Percentiles rank a stretch among this genome's conserved stretches.
These are phyloP conservation scores for Curvularia verruculosa DNA, from an alignment of 2,329 filamentous ascomycete species.

Conservation along the genomic window DNA sequence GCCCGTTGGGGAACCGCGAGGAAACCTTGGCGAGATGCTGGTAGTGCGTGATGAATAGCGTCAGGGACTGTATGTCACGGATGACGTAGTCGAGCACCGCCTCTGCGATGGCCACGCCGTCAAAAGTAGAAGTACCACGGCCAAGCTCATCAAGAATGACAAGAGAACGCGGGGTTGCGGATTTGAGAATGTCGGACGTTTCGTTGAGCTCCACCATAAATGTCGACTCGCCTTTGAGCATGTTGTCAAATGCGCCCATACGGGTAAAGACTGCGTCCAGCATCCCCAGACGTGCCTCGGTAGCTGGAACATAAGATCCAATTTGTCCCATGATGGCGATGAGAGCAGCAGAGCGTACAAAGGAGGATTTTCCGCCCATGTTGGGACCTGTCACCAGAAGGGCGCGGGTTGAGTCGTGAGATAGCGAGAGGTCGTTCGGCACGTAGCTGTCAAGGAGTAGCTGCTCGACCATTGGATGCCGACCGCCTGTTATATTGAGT, in stretches of 20 bases:
- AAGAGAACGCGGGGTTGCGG: conserved; percentile 81
- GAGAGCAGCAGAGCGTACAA: conserved; percentile 89
- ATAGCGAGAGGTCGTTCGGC: conserved; percentile 80
- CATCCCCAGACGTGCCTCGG: conserved; percentile 74
- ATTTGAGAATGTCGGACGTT: conserved; percentile 87
- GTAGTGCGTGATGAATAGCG: conserved; percentile 97
- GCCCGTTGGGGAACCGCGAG: conserved; percentile 67
- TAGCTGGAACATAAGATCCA: conserved; percentile 89
- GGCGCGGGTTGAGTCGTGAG: conserved; percentile 63
- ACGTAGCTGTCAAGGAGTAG: conserved; percentile 86
- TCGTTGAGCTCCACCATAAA: conserved; percentile 99
- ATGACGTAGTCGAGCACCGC: conserved; percentile 88
- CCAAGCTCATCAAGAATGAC: conserved; percentile 96
- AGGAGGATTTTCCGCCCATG: conserved; percentile 99
- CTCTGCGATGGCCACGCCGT: conserved; percentile 94
- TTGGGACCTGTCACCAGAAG: conserved; percentile 95
- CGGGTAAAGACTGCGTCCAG: conserved; percentile 92
- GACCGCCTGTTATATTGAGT: conserved; percentile 74
- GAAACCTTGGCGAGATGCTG: conserved; percentile 81
- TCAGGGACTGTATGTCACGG: conserved; percentile 74
- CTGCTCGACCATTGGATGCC: conserved; percentile 96
- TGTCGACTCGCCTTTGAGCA: conserved; percentile 91
- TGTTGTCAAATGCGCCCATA: conserved; percentile 95
- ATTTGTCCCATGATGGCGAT: conserved; percentile 94
- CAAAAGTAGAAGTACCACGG: conserved; percentile 90